A percentile compares a stretch with the other conserved stretches of the same genome.
phyloP scores from a whole-genome alignment of 2,329 filamentous ascomycete species.

The Fusarium subtropicale region DNA sequence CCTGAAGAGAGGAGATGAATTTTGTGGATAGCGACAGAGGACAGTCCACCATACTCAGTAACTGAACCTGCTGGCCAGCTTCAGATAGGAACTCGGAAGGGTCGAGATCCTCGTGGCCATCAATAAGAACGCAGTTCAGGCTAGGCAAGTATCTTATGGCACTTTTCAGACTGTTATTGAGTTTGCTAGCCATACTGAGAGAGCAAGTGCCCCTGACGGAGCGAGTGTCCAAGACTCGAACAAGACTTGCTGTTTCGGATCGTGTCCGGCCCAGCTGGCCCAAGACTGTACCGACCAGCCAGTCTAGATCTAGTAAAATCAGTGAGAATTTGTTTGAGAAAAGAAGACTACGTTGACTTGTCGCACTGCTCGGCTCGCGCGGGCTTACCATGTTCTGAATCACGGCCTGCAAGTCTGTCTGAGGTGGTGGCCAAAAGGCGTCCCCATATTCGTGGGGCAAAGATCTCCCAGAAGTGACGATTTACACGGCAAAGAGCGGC shows the following conservation, averaged over 20 bases:
- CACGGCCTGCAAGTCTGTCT: slow-evolving; percentile 55
- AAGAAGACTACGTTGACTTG: neutral
- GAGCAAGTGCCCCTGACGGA: slow-evolving; percentile 55
- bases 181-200: slow-evolving; percentile 53
- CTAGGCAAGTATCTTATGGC: slow-evolving; percentile 57
- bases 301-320: slow-evolving; percentile 57
- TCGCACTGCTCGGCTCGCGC: neutral
- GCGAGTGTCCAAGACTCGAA: slow-evolving; percentile 62
- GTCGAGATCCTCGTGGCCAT: slow-evolving; percentile 60
- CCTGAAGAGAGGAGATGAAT: slow-evolving; percentile 56
- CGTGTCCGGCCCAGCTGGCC: slow-evolving; percentile 52
- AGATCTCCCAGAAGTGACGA: slow-evolving; percentile 59
- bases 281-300: slow-evolving; percentile 62
- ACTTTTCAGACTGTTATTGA: slow-evolving; percentile 54
- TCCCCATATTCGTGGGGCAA: slow-evolving; percentile 65
- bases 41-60: slow-evolving; percentile 61
- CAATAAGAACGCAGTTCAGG: slow-evolving; percentile 60
- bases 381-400: slow-evolving; percentile 59
- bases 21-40: slow-evolving; percentile 54
- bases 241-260: slow-evolving; percentile 56
- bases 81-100: slow-evolving; percentile 51
- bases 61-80: slow-evolving; percentile 22
- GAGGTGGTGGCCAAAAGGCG: slow-evolving; percentile 56
- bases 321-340: neutral
- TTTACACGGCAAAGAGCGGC: slow-evolving; percentile 62